Percentiles rank a stretch among this genome's conserved stretches.
phyloP scores from a whole-genome alignment of 257 asterid species.

The Nicotiana attenuata region DNA sequence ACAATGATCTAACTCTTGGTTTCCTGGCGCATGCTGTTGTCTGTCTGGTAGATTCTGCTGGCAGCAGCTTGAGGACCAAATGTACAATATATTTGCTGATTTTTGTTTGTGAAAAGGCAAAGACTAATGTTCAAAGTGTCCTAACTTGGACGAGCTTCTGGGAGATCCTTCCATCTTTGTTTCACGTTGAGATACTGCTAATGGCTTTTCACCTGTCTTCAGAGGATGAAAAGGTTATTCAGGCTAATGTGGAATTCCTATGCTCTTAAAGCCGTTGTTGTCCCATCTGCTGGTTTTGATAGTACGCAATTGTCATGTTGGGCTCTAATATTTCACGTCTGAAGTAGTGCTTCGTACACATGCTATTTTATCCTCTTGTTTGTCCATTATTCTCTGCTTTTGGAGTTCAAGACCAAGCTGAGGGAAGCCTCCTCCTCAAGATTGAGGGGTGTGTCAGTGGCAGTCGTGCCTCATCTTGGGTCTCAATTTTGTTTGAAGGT shows the following conservation, averaged over 20 bases:
- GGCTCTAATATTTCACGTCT: conserved; percentile 75
- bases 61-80: conserved; percentile 68
- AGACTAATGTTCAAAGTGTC: conserved; percentile 37
- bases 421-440: conserved; percentile 44
- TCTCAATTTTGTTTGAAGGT: too few relatives aligned
- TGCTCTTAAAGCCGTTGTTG: conserved; percentile 43
- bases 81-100: conserved; percentile 43
- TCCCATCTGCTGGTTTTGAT: conserved; percentile 48
- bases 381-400: conserved; percentile 72
- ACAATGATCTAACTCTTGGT: too few relatives aligned
- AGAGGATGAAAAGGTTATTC: conserved; percentile 55
- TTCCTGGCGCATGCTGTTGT: too few relatives aligned
- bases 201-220: conserved; percentile 82
- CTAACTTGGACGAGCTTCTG: conserved; percentile 56
- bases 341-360: conserved; percentile 82
- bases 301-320: too few relatives aligned
- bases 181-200: conserved; percentile 77
- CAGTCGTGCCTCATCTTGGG: conserved; percentile 60
- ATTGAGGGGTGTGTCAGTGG: conserved; percentile 29
- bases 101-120: conserved; percentile 54
- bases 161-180: conserved; percentile 72
- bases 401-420: conserved; percentile 70
- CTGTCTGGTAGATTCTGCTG: too few relatives aligned
- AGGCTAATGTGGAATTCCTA: conserved; percentile 47
- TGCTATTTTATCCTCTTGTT: conserved; percentile 58